Evolutionary conservation across 768 basidiomycete species (phyloP).

Genomic region (Pleurotus citrinopileatus): DNA sequence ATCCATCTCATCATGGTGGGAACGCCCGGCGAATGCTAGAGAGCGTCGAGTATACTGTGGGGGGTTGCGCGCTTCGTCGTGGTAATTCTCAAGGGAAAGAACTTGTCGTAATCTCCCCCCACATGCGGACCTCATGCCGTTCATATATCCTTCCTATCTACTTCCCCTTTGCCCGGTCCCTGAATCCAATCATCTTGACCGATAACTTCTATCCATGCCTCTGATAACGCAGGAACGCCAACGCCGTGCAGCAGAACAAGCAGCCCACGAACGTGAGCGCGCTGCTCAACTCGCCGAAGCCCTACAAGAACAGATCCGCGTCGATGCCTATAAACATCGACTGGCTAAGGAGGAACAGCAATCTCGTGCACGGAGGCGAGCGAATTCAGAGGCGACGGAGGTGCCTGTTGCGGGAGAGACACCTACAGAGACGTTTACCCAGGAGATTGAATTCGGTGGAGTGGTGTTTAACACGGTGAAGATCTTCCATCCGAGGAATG

Average conservation of each 20-base stretch:
- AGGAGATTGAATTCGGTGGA: conserved; percentile 56
- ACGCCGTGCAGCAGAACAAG: conserved; percentile 55
- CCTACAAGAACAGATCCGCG: conserved; percentile 64
- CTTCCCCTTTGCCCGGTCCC: neutral
- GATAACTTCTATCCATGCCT: neutral
- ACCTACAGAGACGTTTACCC: conserved; percentile 58
- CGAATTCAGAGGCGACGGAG: conserved; percentile 70
- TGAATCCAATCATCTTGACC: too few species aligned
- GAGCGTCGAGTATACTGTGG: too few species aligned
- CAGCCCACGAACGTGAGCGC: conserved; percentile 14
- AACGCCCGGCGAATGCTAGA: conserved; percentile 3
- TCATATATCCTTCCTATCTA: neutral
- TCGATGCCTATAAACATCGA: conserved; percentile 59
- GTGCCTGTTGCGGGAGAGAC: conserved; percentile 49
- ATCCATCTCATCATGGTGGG: conserved; percentile 1
- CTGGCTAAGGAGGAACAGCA: conserved; percentile 50
- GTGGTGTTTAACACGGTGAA: conserved; percentile 63
- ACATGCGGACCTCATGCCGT: neutral
- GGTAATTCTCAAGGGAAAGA: neutral
- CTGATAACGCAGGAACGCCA: conserved; percentile 41
- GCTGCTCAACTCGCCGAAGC: conserved; percentile 51
- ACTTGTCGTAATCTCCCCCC: conserved; percentile 2
- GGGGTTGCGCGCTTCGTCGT: too few species aligned
- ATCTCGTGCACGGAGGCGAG: conserved; percentile 56
- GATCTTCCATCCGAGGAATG: conserved; percentile 68